phyloP scores from a whole-genome alignment of 2,329 filamentous ascomycete species.

The Penicillium vulpinum region DNA sequence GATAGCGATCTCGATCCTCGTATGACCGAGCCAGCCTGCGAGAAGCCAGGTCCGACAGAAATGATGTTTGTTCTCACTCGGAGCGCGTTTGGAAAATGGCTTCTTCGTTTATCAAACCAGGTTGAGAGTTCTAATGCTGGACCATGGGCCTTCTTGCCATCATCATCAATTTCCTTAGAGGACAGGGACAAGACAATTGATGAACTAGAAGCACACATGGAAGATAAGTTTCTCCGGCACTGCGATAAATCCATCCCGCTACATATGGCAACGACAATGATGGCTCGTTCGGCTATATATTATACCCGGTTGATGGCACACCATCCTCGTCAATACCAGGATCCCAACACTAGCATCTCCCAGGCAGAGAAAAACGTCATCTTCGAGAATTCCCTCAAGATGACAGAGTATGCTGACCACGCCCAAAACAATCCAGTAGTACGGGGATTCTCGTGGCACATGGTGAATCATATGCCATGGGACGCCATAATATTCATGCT shows the following conservation, averaged over 20 bases:
- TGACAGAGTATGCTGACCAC: slow-evolving; percentile 25
- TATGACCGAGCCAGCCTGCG: slow-evolving; percentile 46
- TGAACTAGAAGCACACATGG: slow-evolving; percentile 37
- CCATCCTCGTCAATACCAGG: slow-evolving; percentile 41
- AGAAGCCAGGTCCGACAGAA: slow-evolving; percentile 47
- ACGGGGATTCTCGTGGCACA: slow-evolving; percentile 49
- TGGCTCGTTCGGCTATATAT: slow-evolving; percentile 46
- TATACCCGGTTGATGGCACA: slow-evolving; percentile 49
- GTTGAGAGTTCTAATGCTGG: slow-evolving; percentile 13
- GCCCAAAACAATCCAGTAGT: slow-evolving; percentile 38
- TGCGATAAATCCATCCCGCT: slow-evolving; percentile 44
- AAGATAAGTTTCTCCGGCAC: slow-evolving; percentile 39
- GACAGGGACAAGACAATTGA: slow-evolving; percentile 32
- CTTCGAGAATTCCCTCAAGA: slow-evolving; percentile 41
- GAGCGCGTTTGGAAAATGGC: slow-evolving; percentile 36
- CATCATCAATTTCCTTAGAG: slow-evolving; percentile 17
- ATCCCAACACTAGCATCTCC: slow-evolving; percentile 18
- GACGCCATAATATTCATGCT: slow-evolving; percentile 55
- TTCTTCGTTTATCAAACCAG: slow-evolving; percentile 20
- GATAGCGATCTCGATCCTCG: slow-evolving; percentile 44
- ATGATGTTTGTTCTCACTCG: slow-evolving; percentile 45
- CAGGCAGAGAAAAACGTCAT: slow-evolving; percentile 24
- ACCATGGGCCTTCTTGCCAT: slow-evolving; percentile 25
- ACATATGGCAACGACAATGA: slow-evolving; percentile 47
- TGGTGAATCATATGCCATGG: slow-evolving; percentile 53